A percentile compares a stretch with the other conserved stretches of the same genome.
These are phyloP conservation scores for Lyophyllum semitale DNA, from an alignment of 768 basidiomycete species.

Conservation along the genomic window DNA sequence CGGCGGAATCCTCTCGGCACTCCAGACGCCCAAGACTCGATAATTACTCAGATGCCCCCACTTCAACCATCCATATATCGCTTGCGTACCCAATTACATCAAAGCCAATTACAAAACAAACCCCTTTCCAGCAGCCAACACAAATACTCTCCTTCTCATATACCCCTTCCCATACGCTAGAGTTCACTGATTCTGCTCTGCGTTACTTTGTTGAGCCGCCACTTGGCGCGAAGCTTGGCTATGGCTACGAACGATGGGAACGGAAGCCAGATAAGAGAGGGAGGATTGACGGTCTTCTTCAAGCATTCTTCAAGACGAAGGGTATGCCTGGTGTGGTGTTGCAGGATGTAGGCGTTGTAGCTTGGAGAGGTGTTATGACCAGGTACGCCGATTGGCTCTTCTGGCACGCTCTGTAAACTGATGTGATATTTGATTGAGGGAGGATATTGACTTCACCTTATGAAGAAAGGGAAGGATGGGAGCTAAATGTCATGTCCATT, in stretches of 20 bases:
- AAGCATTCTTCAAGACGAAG: conserved; percentile 51
- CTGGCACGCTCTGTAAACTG: conserved; percentile 1
- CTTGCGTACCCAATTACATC: conserved; percentile 23
- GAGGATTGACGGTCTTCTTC: conserved; percentile 68
- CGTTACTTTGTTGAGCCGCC: conserved; percentile 75
- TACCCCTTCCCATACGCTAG: conserved; percentile 51
- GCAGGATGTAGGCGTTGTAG: conserved; percentile 56
- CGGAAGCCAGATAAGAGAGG: conserved; percentile 65
- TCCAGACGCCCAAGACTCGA: conserved; percentile 1
- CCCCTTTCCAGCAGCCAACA: conserved; percentile 70
- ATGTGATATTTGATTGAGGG: conserved; percentile 33
- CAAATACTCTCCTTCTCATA: conserved; percentile 77
- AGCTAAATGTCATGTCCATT: conserved; percentile 80
- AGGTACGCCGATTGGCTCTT: conserved; percentile 47
- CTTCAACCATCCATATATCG: neutral
- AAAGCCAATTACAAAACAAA: conserved; percentile 16
- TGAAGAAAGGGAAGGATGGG: conserved; percentile 78
- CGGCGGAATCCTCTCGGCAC: neutral
- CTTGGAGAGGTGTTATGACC: conserved; percentile 85
- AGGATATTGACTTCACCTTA: conserved; percentile 84
- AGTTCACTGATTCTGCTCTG: conserved; percentile 70
- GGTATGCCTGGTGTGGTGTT: conserved; percentile 15
- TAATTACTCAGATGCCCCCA: neutral
- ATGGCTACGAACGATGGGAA: conserved; percentile 77
- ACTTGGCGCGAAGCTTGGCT: conserved; percentile 58